Base-by-base conservation (phyloP, 768 basidiomycete genomes). In the Suillus subaureus region DNA sequence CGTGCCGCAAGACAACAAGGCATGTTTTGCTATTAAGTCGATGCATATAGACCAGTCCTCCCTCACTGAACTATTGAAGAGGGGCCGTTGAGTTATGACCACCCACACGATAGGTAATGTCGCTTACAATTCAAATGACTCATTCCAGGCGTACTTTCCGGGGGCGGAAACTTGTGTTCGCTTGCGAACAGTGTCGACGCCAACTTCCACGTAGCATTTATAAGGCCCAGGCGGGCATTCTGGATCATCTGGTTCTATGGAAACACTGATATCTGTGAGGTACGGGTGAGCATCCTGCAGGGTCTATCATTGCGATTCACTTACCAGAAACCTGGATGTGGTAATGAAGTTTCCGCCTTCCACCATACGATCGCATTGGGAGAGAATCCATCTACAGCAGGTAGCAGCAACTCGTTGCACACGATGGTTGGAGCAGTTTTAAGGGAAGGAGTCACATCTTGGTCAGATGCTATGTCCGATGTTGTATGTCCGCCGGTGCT, bases 31-130 rank as follows among this genome's bases (percentile, higher is more conserved):
- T 60, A 60, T 31, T 16, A 60, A 42, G 39, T 42, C 18, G 8
- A 60, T 42, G 28, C 58, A 60, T 60, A 60, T 60, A 21, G 58
- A 40, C 58, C 58, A 60, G 6, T 60, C 58, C 28, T 60, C 58
- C 18, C 58, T 60, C 18, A 60, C 58, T 42, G 18, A 42, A 11
- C 58, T 60, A 60, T 42, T 31, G 31, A 55, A 35, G 12, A 42
- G 12, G 12, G 6, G 3, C 3, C 12, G 40, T 42, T 60, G 58
- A 60, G 40, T 9, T 28, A 42, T 21, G 12, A 18, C 12, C 9
- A 42, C 5, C 21, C 39, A 28, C 26, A 60, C 3, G 6, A 40
- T 58, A 28, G 39, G 40, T 7, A 16, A 60, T 31, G 3, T 31
- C 11, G 11, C 58, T 60, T 43, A 60, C 58, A 60, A 60, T 60